These are phyloP conservation scores for Saposhnikovia divaricata DNA, from an alignment of 129 eudicot genomes.

Conservation along the genomic window DNA sequence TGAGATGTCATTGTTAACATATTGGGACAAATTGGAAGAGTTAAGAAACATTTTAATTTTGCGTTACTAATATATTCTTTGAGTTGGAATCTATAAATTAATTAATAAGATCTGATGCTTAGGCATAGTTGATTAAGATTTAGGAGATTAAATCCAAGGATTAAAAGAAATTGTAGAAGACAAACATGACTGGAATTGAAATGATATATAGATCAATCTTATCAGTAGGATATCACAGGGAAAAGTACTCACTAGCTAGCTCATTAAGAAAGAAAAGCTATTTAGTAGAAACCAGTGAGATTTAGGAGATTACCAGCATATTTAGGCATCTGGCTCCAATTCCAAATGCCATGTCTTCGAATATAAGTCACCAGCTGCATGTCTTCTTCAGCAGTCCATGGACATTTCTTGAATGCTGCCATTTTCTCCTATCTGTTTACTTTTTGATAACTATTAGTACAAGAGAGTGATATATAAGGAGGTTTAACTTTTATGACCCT, in stretches of 20 bases:
- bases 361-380: conserved; percentile 26
- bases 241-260: no score
- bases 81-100: background rate
- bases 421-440: background rate
- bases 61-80: background rate
- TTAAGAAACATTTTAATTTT: background rate
- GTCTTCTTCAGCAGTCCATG: conserved; percentile 40
- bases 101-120: background rate
- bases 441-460: background rate
- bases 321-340: conserved; percentile 37
- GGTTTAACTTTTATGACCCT: background rate
- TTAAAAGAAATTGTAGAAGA: background rate
- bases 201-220: no score
- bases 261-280: no score
- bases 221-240: no score
- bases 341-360: conserved; percentile 29
- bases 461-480: background rate
- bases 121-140: background rate
- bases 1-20: background rate
- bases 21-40: background rate
- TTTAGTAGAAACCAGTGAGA: background rate
- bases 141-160: background rate
- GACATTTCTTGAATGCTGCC: conserved; percentile 29
- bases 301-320: conserved; percentile 15
- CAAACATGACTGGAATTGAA: no score